phyloP scores from a whole-genome alignment of 495 filamentous ascomycete genomes.

The Xylaria scruposa region DNA sequence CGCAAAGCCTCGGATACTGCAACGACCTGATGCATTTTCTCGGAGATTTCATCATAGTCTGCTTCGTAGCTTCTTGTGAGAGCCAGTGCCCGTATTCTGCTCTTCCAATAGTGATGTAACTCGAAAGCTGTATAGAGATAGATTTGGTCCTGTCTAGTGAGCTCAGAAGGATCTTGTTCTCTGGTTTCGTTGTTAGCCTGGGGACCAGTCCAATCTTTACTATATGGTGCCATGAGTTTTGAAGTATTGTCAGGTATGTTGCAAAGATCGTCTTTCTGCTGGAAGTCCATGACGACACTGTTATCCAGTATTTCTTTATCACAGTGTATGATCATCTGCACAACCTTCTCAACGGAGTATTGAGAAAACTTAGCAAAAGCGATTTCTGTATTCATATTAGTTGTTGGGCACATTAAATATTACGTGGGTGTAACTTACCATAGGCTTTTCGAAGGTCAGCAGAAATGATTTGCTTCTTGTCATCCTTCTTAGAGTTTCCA shows the following conservation, averaged over 20 bases:
- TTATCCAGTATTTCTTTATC: conserved; percentile 92
- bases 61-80: conserved; percentile 84
- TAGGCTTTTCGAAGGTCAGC: conserved; percentile 90
- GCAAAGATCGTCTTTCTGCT: conserved; percentile 90
- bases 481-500: conserved; percentile 73
- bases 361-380: conserved; percentile 88
- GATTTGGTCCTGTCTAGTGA: conserved; percentile 94
- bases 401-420: background rate
- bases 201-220: conserved; percentile 93
- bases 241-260: conserved; percentile 87
- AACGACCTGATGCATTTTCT: conserved; percentile 82
- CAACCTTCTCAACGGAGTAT: conserved; percentile 77
- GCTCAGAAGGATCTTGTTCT: conserved; percentile 86
- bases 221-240: conserved; percentile 93
- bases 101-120: conserved; percentile 98
- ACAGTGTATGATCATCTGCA: conserved; percentile 94
- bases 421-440: conserved; percentile 52
- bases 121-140: conserved; percentile 93
- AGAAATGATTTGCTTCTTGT: conserved; percentile 97
- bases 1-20: conserved; percentile 85
- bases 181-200: conserved; percentile 78
- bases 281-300: conserved; percentile 94
- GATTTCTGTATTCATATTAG: conserved; percentile 66
- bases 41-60: conserved; percentile 90
- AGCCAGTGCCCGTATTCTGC: conserved; percentile 86